A percentile compares a stretch with the other conserved stretches of the same genome.
Evolutionary conservation across 371 early-diverging fungal genomes (phyloP).

Genomic region (Chytridium lagenaria): DNA sequence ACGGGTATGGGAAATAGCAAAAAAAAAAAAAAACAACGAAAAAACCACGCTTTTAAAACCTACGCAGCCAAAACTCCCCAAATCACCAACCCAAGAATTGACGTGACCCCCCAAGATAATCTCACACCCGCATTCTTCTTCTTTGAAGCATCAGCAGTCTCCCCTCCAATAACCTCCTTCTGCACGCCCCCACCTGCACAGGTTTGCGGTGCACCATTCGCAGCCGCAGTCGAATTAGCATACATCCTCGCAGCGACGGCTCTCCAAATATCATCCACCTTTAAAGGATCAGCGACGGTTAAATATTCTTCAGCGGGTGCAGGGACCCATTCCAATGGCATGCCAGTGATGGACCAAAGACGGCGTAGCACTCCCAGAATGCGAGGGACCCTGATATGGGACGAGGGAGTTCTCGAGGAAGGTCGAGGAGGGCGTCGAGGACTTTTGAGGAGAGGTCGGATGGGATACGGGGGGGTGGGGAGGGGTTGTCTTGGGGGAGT

Average conservation of each 20-base stretch:
- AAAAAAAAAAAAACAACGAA: neutral
- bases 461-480: neutral
- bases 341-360: slow-evolving; percentile 5
- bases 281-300: neutral
- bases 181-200: neutral
- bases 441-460: neutral
- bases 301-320: slow-evolving; percentile 3
- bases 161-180: slow-evolving; percentile 2
- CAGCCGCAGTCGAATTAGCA: neutral
- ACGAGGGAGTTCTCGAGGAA: slow-evolving; percentile 1
- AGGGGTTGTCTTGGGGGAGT: neutral
- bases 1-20: neutral
- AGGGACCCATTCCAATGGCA: slow-evolving; percentile 16
- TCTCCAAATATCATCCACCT: slow-evolving; percentile 8
- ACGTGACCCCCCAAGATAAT: too few relatives aligned
- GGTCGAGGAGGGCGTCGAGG: neutral
- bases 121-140: too few relatives aligned
- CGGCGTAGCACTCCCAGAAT: slow-evolving; percentile 6
- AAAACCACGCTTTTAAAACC: too few relatives aligned
- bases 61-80: too few relatives aligned
- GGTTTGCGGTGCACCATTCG: neutral
- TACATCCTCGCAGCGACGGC: neutral
- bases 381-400: slow-evolving; percentile 10
- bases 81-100: too few relatives aligned
- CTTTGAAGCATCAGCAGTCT: slow-evolving; percentile 3